phyloP scores from a whole-genome alignment of 352 stramenopile species.

The Phytophthora tubulina region DNA sequence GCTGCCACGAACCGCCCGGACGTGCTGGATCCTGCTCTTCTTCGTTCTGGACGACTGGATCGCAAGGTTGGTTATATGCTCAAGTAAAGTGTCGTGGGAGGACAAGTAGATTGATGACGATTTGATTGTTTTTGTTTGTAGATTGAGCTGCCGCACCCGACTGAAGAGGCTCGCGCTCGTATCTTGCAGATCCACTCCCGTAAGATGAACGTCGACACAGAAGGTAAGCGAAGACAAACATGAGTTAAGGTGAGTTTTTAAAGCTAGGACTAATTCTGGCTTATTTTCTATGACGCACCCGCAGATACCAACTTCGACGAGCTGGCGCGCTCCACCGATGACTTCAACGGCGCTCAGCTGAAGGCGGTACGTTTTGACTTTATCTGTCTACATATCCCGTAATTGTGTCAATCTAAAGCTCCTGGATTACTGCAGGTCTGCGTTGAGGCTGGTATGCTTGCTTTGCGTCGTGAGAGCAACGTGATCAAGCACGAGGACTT shows the following conservation, averaged over 20 bases:
- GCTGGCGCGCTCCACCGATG: constrained; percentile 96
- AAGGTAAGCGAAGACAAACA: constrained; percentile 52
- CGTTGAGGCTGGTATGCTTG: constrained; percentile 99
- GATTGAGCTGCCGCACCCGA: constrained; percentile 98
- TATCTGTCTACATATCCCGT: too few relatives aligned
- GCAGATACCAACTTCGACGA: constrained; percentile 98
- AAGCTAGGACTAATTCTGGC: constrained; percentile 3
- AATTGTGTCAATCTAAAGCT: neutral
- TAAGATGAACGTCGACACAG: constrained; percentile 97
- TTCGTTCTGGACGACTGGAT: constrained; percentile 93
- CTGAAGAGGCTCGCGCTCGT: constrained; percentile 95
- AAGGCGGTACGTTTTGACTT: constrained; percentile 87
- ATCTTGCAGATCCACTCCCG: constrained; percentile 98
- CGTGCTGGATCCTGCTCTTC: constrained; percentile 96
- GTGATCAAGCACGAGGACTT: constrained; percentile 99
- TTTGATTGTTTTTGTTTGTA: constrained; percentile 42
- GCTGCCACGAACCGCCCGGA: constrained; percentile 97
- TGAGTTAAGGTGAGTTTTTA: neutral
- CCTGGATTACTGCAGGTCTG: constrained; percentile 82
- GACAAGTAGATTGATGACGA: neutral
- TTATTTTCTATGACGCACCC: constrained; percentile 1
- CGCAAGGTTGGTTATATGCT: constrained; percentile 85
- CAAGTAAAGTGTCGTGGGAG: neutral
- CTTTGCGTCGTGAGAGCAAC: constrained; percentile 94
- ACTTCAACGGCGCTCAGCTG: constrained; percentile 99